Percentiles rank a stretch among this genome's conserved stretches.
These are phyloP conservation scores for Fusarium xylarioides DNA, from an alignment of 2,329 filamentous ascomycete species.

Conservation along the genomic window DNA sequence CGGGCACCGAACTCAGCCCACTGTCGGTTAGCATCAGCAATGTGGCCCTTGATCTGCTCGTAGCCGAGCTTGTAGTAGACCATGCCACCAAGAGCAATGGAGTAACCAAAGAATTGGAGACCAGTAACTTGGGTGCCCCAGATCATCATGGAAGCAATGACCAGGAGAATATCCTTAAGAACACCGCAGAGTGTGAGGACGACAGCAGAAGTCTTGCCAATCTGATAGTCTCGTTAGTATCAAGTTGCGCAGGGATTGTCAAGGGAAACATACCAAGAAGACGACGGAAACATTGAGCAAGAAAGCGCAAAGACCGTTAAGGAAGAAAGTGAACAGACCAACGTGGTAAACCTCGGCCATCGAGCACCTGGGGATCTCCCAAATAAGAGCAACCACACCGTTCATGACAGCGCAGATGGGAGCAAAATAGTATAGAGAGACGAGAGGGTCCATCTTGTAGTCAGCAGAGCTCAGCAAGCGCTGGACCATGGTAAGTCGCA, in stretches of 20 bases:
- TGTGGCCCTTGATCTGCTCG: conserved; percentile 84
- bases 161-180: conserved; percentile 87
- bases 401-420: conserved; percentile 87
- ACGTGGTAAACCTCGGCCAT: conserved; percentile 78
- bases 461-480: conserved; percentile 81
- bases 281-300: conserved; percentile 86
- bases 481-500: conserved; percentile 86
- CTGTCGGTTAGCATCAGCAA: conserved; percentile 74
- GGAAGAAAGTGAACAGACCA: conserved; percentile 75
- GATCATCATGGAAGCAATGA: conserved; percentile 81
- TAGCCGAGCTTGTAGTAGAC: conserved; percentile 84
- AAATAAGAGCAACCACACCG: conserved; percentile 74
- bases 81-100: conserved; percentile 80
- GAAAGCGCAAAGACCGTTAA: conserved; percentile 82
- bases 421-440: conserved; percentile 90
- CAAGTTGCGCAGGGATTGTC: too few relatives aligned
- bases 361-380: conserved; percentile 75
- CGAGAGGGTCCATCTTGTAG: conserved; percentile 92
- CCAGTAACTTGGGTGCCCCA: conserved; percentile 79
- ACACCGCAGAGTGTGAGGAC: conserved; percentile 89
- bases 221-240: conserved; percentile 60
- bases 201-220: conserved; percentile 87
- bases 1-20: conserved; percentile 88
- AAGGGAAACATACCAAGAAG: conserved; percentile 72
- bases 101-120: conserved; percentile 86